Evolutionary conservation across 2,329 filamentous ascomycete species (phyloP).

Genomic region (Lasiodiplodia citricola): DNA sequence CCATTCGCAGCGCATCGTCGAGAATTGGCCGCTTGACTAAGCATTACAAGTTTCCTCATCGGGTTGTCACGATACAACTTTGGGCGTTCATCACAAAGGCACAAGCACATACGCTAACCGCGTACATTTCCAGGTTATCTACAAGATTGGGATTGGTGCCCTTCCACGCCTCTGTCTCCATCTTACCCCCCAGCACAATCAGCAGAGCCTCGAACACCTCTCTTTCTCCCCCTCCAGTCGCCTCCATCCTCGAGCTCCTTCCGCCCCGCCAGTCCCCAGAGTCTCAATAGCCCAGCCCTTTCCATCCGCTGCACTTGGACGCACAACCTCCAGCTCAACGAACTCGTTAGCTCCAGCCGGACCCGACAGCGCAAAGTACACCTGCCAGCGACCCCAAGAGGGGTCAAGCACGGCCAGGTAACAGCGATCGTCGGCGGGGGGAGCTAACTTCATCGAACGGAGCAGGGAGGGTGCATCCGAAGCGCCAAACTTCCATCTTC

Average conservation of each 20-base stretch:
- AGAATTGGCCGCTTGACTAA: background rate
- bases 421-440: conserved; percentile 16
- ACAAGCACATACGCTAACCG: background rate
- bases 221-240: background rate
- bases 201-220: background rate
- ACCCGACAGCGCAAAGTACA: conserved; percentile 18
- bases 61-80: no score
- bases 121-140: background rate
- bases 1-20: background rate
- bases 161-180: background rate
- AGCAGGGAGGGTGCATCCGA: background rate
- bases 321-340: conserved; percentile 17
- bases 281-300: background rate
- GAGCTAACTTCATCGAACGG: conserved; percentile 8
- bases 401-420: conserved; percentile 12
- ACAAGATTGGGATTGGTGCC: conserved; percentile 4
- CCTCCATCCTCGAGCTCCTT: background rate
- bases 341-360: conserved; percentile 13
- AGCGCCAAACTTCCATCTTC: conserved; percentile 8
- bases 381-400: conserved; percentile 11
- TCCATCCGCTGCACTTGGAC: background rate
- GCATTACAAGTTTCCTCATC: no score
- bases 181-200: background rate
- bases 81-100: background rate
- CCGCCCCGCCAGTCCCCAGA: background rate